These are phyloP conservation scores for Cladosporium austrohemisphaericum DNA, from an alignment of 2,329 filamentous ascomycete species.

Conservation along the genomic window DNA sequence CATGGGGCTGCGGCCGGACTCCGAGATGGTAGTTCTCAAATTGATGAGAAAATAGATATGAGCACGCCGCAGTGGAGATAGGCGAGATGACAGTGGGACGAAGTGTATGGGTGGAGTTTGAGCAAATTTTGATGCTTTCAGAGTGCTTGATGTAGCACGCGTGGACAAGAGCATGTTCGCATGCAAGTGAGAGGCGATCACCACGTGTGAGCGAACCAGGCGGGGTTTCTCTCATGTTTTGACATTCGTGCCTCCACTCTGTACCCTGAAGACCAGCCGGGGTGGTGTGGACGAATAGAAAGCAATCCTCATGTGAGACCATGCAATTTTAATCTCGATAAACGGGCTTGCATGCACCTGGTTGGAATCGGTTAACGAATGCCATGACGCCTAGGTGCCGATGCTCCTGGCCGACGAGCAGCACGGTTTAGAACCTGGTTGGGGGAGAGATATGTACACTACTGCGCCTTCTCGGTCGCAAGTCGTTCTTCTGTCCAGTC, in stretches of 20 bases:
- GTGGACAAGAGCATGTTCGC: too few relatives aligned
- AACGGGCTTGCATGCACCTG: constrained; percentile 1
- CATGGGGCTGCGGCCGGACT: background rate
- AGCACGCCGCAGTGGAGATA: too few relatives aligned
- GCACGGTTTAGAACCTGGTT: constrained; percentile 5
- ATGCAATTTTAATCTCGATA: constrained; percentile 13
- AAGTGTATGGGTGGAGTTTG: too few relatives aligned
- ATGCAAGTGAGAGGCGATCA: too few relatives aligned
- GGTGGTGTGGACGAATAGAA: constrained; percentile 2
- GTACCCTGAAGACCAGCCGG: constrained; percentile 7
- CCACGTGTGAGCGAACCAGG: too few relatives aligned
- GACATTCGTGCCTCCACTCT: background rate
- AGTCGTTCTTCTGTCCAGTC: background rate
- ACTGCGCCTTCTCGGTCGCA: constrained; percentile 5
- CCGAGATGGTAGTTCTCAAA: background rate
- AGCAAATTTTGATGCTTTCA: too few relatives aligned
- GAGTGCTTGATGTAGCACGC: too few relatives aligned
- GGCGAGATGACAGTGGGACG: background rate
- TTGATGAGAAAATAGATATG: constrained; percentile 10
- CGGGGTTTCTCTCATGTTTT: background rate
- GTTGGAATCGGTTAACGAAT: constrained; percentile 9
- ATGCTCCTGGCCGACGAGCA: constrained; percentile 6
- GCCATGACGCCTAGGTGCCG: constrained; percentile 2
- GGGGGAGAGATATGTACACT: constrained; percentile 5
- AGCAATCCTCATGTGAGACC: constrained; percentile 6